Conservation (phyloP, 2,329 filamentous ascomycete species). For the Hypocrella siamensis region DNA sequence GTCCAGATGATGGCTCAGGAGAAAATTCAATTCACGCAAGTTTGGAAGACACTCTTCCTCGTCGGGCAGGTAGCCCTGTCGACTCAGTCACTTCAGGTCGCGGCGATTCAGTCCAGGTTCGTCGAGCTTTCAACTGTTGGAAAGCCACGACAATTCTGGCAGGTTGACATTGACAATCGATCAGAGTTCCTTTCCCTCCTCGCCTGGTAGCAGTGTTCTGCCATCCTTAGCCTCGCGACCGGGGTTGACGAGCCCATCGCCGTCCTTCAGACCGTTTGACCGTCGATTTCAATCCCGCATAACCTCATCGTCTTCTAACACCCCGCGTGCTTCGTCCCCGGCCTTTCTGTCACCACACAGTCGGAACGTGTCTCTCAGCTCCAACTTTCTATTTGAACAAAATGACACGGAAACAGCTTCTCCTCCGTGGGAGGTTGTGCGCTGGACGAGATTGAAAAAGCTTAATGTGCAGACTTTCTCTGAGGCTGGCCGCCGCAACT, state of each 20-base stretch:
- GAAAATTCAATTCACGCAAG: conserved; percentile 33
- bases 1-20: conserved; percentile 30
- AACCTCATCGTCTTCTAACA: conserved; percentile 34
- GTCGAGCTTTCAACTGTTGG: conserved; percentile 9
- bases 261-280: conserved; percentile 85
- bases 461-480: conserved; percentile 83
- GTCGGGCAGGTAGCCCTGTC: conserved; percentile 48
- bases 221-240: conserved; percentile 53
- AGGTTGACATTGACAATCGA: too few species aligned
- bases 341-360: conserved; percentile 65
- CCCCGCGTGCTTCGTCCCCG: conserved; percentile 60
- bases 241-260: conserved; percentile 53
- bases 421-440: conserved; percentile 88
- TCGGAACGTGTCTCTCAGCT: conserved; percentile 64
- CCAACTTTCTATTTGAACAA: conserved; percentile 46
- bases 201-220: conserved; percentile 60
- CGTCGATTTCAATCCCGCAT: conserved; percentile 84
- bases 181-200: conserved; percentile 46
- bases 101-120: conserved; percentile 68
- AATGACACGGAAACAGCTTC: conserved; percentile 55
- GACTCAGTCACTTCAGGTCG: conserved; percentile 57
- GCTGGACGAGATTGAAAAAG: conserved; percentile 89
- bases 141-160: conserved; percentile 11
- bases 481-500: conserved; percentile 80
- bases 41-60: conserved; percentile 31